Evolutionary conservation across 306 rosid genomes (phyloP), one percentile per base, ranked within the genome.

Genomic region (Abrus precatorius): DNA sequence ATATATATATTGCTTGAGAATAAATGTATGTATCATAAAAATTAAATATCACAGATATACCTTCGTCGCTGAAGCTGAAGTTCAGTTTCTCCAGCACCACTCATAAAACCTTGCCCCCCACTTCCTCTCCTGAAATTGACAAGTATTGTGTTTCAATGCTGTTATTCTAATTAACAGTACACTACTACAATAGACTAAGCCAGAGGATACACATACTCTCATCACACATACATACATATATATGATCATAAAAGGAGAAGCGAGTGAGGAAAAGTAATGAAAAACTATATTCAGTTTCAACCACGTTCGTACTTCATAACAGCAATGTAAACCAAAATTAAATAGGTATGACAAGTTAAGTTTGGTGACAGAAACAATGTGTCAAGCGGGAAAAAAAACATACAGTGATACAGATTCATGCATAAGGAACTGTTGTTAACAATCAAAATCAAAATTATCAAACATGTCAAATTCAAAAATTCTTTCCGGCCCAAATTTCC

Each of bases 71-170:
- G 98, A 84, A 95, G 99, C 75, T 95, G 97, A 85, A 93, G 97
- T 84, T 95, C 98, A 65, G 97, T 93, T 88, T 95, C 98, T 90
- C 98, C 98, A n/a, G 98, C 94, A 82, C 99, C 98, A 75, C 99
- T 90, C 53, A 90, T 86, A 85, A 95, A 95, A 60, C 99, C 99
- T 77, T 86, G 97, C 3, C 98, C 99, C 40, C 98, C 99, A 56
- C 92, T 86, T 82, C 98, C 98, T 90, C 94, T 91, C 97, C 98
- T 95, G 90, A 79, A 80, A 83, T 75, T 66, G 72, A 68, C 48
- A 69, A 49, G 70, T 27, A 73, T 41, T 38, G 41, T 66, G 43
- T 54, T 82, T 52, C 76, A 73, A 73, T 76, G 59, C 48, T 38
- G 68, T 43, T 69, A 11, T 8, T 60, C 56, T 32, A 76, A n/a